Evolutionary conservation across 2,329 filamentous ascomycete genomes (phyloP).

Genomic region (Magnaporthiopsis incrustans): DNA sequence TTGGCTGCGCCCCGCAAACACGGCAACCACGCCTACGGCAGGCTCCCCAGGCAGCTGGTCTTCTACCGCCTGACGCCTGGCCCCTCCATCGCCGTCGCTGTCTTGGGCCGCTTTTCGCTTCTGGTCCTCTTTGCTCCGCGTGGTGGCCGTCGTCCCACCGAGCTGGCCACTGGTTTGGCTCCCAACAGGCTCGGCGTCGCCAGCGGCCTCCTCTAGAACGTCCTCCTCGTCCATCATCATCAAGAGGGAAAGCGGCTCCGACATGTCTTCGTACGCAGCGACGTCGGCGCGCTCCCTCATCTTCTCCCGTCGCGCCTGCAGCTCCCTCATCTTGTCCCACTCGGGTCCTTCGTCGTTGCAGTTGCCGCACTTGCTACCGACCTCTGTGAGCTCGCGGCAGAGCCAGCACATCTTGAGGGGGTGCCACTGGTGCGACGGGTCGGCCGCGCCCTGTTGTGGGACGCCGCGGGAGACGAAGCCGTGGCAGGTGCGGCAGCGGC

Average conservation of each 20-base stretch:
- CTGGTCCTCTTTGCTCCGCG: neutral
- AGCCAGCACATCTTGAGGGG: neutral
- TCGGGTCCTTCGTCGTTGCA: neutral
- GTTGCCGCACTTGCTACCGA: neutral
- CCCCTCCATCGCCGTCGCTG: no score
- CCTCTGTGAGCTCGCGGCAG: neutral
- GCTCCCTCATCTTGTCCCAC: neutral
- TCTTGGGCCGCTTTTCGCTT: neutral
- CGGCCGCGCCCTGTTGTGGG: neutral
- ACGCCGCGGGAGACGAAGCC: neutral
- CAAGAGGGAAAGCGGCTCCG: neutral
- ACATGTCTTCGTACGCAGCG: neutral
- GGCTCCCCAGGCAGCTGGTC: neutral
- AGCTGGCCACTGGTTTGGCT: neutral
- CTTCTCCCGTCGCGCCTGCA: neutral
- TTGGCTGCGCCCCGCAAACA: no score
- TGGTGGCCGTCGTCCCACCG: neutral
- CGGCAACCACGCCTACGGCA: neutral
- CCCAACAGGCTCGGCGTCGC: neutral
- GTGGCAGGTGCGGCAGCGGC: conserved; percentile 5
- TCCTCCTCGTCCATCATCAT: neutral
- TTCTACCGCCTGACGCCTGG: neutral
- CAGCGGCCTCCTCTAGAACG: no score
- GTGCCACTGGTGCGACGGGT: neutral
- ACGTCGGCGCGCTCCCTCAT: neutral